Evolutionary conservation across 768 basidiomycete species (phyloP).

Genomic region (Leucosporidium creatinivorum): DNA sequence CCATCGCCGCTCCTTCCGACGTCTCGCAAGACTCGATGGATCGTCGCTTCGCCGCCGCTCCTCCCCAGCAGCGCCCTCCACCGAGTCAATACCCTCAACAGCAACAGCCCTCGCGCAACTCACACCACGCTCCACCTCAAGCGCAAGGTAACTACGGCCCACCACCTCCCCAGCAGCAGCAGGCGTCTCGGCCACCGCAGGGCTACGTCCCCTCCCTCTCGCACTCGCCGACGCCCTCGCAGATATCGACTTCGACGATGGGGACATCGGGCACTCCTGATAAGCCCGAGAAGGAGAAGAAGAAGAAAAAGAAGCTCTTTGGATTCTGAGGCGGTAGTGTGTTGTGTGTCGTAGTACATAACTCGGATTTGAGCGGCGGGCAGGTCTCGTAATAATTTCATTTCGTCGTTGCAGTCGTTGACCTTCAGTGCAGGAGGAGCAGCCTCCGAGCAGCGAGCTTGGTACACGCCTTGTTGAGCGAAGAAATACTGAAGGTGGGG

Average conservation of each 20-base stretch:
- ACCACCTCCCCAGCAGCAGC: not conserved
- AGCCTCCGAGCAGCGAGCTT: no score
- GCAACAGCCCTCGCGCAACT: not conserved
- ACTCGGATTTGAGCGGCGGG: no score
- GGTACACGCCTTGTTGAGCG: no score
- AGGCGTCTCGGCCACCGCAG: not conserved
- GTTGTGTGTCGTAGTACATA: not conserved
- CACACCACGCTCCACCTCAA: not conserved
- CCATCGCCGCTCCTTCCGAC: not conserved
- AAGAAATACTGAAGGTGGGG: no score
- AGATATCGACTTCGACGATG: not conserved
- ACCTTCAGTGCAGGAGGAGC: no score
- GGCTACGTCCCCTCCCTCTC: not conserved
- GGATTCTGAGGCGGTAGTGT: slow-evolving; percentile 1
- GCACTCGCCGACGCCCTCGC: not conserved
- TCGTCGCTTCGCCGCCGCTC: not conserved
- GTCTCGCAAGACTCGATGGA: slow-evolving; percentile 1
- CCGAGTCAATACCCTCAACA: not conserved
- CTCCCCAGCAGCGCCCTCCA: not conserved
- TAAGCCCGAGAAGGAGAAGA: slow-evolving; percentile 2
- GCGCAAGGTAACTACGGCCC: not conserved
- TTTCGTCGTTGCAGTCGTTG: no score
- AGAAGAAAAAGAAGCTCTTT: slow-evolving; percentile 23
- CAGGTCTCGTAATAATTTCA: no score
- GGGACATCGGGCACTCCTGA: not conserved